Evolutionary conservation across 1,284 basidiomycete species (phyloP).

Genomic region (Baeospora myosura): DNA sequence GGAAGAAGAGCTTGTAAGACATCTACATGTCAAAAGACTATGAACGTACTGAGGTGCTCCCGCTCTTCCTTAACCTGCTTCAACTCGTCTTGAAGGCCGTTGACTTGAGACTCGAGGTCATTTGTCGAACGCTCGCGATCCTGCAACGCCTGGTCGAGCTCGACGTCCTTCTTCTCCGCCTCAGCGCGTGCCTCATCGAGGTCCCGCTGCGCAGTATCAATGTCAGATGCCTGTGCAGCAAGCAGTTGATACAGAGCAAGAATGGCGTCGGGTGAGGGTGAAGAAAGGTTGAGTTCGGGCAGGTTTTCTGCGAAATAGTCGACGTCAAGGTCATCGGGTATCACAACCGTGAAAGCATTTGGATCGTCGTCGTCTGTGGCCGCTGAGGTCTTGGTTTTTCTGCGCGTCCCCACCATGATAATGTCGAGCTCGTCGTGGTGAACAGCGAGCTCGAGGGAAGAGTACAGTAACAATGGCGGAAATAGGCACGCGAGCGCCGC

Average conservation of each 20-base stretch:
- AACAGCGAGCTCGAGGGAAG: conserved; percentile 28
- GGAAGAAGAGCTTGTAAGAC: conserved; percentile 9
- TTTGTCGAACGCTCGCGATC: conserved; percentile 55
- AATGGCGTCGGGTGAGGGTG: conserved; percentile 51
- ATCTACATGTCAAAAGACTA: conserved; percentile 7
- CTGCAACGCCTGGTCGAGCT: conserved; percentile 71
- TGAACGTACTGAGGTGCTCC: conserved; percentile 55
- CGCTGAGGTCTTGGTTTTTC: conserved; percentile 31
- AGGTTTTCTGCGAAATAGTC: conserved; percentile 45
- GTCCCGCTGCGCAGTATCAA: conserved; percentile 48
- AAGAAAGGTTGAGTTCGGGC: conserved; percentile 42
- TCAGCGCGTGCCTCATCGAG: conserved; percentile 61
- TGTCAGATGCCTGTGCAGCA: conserved; percentile 45
- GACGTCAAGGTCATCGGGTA: conserved; percentile 55
- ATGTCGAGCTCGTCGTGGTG: conserved; percentile 22
- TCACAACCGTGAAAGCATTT: conserved; percentile 24
- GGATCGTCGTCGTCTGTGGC: conserved; percentile 18
- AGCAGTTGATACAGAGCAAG: conserved; percentile 55
- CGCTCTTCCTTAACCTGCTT: conserved; percentile 48
- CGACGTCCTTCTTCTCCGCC: conserved; percentile 61
- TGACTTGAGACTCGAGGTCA: conserved; percentile 47
- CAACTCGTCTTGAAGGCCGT: conserved; percentile 47
- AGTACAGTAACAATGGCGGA: no score
- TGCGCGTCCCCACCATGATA: conserved; percentile 35
- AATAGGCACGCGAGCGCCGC: no score